Evolutionary conservation across 768 basidiomycete genomes (phyloP).

Genomic region (Melanogaster broomeanus): DNA sequence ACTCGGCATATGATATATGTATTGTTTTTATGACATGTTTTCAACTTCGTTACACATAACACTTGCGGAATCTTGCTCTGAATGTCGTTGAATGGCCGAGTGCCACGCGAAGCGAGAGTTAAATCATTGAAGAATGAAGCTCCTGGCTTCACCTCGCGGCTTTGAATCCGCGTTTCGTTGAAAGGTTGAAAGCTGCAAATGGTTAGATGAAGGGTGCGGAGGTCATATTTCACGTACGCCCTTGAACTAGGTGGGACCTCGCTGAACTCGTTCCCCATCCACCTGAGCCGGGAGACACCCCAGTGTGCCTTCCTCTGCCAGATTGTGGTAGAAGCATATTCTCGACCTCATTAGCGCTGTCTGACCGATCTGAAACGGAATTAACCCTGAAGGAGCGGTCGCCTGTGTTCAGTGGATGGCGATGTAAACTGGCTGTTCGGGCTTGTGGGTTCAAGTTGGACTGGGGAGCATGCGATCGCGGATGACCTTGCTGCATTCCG

Average conservation of each 20-base stretch:
- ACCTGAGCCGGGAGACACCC: slow-evolving; percentile 24
- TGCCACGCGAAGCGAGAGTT: background rate
- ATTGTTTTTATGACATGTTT: slow-evolving; percentile 16
- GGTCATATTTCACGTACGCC: slow-evolving; percentile 20
- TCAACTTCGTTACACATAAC: slow-evolving; percentile 15
- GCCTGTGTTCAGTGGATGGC: slow-evolving; percentile 43
- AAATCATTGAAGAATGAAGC: no score
- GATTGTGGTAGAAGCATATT: slow-evolving; percentile 47
- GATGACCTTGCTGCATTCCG: slow-evolving; percentile 33
- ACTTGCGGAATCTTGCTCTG: background rate
- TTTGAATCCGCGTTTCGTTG: slow-evolving; percentile 47
- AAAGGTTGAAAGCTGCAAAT: slow-evolving; percentile 44
- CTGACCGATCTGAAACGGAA: slow-evolving; percentile 57
- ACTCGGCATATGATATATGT: slow-evolving; percentile 21
- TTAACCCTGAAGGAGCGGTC: slow-evolving; percentile 47
- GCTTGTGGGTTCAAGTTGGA: slow-evolving; percentile 24
- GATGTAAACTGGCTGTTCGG: slow-evolving; percentile 30
- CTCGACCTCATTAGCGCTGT: slow-evolving; percentile 75
- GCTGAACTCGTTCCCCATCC: slow-evolving; percentile 39
- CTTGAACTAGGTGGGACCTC: slow-evolving; percentile 22
- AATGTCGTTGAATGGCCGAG: background rate
- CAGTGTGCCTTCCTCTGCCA: slow-evolving; percentile 18
- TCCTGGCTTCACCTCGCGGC: slow-evolving; percentile 35
- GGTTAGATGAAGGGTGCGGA: background rate
- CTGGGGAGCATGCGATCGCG: slow-evolving; percentile 32